Conservation (phyloP, 2,329 filamentous ascomycete genomes). For the Neophaeococcomyces aloes region DNA sequence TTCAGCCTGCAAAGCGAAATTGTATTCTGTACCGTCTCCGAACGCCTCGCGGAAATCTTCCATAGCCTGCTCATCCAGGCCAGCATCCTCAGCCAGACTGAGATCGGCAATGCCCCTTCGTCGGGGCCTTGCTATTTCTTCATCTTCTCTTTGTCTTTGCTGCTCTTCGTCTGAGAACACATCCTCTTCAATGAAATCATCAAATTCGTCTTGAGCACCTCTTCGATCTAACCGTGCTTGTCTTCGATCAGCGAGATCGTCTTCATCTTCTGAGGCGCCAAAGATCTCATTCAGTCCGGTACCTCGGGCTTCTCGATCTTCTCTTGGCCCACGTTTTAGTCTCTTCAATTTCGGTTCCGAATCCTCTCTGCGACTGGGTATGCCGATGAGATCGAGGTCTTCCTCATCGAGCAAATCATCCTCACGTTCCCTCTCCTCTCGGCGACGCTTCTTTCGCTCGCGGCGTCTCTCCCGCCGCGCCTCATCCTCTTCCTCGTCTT, state of each 20-base stretch:
- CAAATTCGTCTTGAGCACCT: slow-evolving; percentile 65
- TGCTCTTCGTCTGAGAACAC: slow-evolving; percentile 77
- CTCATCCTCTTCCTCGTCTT: slow-evolving; percentile 68
- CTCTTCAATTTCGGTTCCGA: slow-evolving; percentile 83
- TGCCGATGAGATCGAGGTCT: slow-evolving; percentile 84
- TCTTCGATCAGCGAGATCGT: slow-evolving; percentile 40
- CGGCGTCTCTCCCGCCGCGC: slow-evolving; percentile 50
- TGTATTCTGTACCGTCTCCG: slow-evolving; percentile 88
- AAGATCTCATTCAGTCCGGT: slow-evolving; percentile 87
- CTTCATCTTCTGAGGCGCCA: slow-evolving; percentile 81
- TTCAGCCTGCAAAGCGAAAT: slow-evolving; percentile 84
- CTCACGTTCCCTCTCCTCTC: slow-evolving; percentile 68
- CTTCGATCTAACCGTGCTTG: slow-evolving; percentile 40
- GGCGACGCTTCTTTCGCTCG: slow-evolving; percentile 66
- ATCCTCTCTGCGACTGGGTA: slow-evolving; percentile 49
- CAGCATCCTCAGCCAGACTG: slow-evolving; percentile 64
- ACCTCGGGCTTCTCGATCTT: slow-evolving; percentile 54
- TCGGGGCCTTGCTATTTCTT: slow-evolving; percentile 68
- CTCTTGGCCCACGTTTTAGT: slow-evolving; percentile 79
- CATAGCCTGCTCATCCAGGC: slow-evolving; percentile 80
- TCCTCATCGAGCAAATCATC: slow-evolving; percentile 84
- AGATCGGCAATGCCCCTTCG: slow-evolving; percentile 57
- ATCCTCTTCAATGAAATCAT: slow-evolving; percentile 95
- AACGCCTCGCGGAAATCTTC: slow-evolving; percentile 97
- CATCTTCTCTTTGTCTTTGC: slow-evolving; percentile 67